Conservation (phyloP, 2,329 filamentous ascomycete species). For the Drechslerella coelobrocha region DNA sequence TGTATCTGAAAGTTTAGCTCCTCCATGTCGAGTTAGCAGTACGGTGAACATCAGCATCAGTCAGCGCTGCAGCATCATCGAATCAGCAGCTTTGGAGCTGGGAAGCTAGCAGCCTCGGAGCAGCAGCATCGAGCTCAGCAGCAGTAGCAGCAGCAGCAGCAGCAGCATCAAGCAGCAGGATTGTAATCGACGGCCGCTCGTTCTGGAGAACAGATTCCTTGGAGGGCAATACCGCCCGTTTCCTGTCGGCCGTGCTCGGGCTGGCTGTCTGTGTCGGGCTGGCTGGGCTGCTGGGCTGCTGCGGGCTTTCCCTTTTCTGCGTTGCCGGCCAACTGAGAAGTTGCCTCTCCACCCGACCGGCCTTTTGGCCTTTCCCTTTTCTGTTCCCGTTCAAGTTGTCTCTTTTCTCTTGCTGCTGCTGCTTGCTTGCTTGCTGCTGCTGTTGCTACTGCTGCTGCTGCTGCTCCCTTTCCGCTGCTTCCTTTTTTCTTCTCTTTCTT, state of each 20-base stretch:
- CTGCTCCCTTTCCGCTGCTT: background rate
- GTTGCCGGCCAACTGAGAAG: background rate
- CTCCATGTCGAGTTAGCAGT: no score
- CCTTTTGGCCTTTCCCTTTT: constrained; percentile 4
- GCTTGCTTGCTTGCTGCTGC: background rate
- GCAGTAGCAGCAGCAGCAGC: no score
- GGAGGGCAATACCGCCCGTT: background rate
- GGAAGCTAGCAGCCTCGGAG: no score
- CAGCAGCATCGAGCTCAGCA: no score
- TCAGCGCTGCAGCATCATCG: no score
- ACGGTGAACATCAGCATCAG: no score
- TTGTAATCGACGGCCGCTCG: background rate
- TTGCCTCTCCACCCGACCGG: constrained; percentile 6
- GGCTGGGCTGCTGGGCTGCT: background rate
- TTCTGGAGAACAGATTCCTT: background rate
- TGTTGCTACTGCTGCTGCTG: background rate
- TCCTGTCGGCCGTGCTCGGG: background rate
- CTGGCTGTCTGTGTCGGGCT: constrained; percentile 1
- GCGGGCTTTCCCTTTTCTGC: background rate
- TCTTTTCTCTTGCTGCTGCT: background rate
- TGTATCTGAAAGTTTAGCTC: no score
- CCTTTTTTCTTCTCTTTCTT: background rate
- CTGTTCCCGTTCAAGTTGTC: background rate
- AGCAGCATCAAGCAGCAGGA: background rate
- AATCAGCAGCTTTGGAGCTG: no score